These are phyloP conservation scores for Xylariaceae sp. DNA, from an alignment of 2,329 filamentous ascomycete species.

Conservation along the genomic window DNA sequence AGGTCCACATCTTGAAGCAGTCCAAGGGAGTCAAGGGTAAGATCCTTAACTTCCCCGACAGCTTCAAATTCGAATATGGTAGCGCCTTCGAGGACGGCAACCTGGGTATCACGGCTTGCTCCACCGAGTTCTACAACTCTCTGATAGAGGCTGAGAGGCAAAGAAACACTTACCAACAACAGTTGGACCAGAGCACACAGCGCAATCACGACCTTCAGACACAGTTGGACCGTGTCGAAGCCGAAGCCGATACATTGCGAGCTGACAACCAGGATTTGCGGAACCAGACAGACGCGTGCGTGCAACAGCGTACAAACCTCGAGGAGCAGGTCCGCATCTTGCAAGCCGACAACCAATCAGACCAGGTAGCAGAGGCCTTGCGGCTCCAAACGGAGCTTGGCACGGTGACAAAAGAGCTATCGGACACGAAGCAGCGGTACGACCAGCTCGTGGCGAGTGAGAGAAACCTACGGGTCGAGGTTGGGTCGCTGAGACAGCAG, in stretches of 20 bases:
- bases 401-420: background rate
- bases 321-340: conserved; percentile 4
- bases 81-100: conserved; percentile 14
- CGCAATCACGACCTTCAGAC: background rate
- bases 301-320: conserved; percentile 2
- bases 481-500: background rate
- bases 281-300: background rate
- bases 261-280: conserved; percentile 3
- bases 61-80: conserved; percentile 12
- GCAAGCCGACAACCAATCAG: background rate
- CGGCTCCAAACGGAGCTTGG: background rate
- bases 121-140: background rate
- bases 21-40: conserved; percentile 10
- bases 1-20: conserved; percentile 10
- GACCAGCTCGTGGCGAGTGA: conserved; percentile 4
- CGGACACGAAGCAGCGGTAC: background rate
- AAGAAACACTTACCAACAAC: background rate
- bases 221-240: conserved; percentile 5
- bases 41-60: conserved; percentile 14
- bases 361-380: background rate
- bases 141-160: conserved; percentile 9
- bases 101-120: conserved; percentile 10
- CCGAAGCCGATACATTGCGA: background rate
- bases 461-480: conserved; percentile 7
- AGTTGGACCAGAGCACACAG: background rate